Percentiles rank a stretch among this genome's conserved stretches.
phyloP scores from a whole-genome alignment of 768 basidiomycete species.

The Tulasnella sp. region DNA sequence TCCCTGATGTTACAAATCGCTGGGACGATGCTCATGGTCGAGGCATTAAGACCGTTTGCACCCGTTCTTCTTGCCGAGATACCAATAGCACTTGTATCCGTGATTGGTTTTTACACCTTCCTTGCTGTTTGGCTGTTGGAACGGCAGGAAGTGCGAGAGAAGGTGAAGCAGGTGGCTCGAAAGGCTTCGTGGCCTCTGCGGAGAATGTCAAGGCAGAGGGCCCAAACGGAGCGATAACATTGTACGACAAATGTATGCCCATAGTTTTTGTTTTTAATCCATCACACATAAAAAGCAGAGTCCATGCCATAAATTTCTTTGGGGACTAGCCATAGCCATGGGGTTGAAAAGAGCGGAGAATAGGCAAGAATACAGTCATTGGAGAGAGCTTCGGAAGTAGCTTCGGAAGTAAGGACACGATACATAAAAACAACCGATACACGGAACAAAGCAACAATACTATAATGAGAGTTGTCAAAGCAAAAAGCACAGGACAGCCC shows the following conservation, averaged over 20 bases:
- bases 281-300: background rate
- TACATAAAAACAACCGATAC: constrained; percentile 2
- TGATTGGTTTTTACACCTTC: background rate
- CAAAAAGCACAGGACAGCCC: background rate
- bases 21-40: background rate
- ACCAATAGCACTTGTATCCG: background rate
- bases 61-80: background rate
- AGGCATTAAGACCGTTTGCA: background rate
- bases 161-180: background rate
- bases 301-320: constrained; percentile 14
- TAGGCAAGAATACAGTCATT: constrained; percentile 12
- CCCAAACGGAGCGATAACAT: background rate
- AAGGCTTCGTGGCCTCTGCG: background rate
- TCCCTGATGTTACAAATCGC: background rate
- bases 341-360: background rate
- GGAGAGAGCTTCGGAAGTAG: no score
- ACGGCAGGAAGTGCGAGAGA: background rate
- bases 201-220: background rate
- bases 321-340: constrained; percentile 13
- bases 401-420: background rate
- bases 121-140: background rate
- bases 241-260: background rate
- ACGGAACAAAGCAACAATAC: background rate
- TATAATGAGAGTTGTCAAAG: background rate
- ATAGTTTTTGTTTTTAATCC: background rate